Conservation (phyloP, 2,329 filamentous ascomycete genomes). For the Emergomyces orientalis region DNA sequence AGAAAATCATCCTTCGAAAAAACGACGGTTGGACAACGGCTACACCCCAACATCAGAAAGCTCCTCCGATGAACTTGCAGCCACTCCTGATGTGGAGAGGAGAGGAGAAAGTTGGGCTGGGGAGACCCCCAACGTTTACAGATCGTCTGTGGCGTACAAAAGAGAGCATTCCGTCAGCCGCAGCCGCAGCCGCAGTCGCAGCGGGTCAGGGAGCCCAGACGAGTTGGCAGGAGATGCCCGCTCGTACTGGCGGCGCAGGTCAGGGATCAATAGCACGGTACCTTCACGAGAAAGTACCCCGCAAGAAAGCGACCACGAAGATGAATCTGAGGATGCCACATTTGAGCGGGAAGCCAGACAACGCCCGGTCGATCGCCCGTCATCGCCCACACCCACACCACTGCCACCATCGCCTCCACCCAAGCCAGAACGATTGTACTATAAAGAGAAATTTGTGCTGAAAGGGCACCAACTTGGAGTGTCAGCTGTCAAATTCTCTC, state of each 20-base stretch:
- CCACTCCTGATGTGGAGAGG: constrained; percentile 28
- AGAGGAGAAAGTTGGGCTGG: constrained; percentile 29
- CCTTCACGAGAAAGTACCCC: not conserved
- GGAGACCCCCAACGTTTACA: constrained; percentile 9
- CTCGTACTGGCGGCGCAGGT: constrained; percentile 5
- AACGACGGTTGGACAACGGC: constrained; percentile 26
- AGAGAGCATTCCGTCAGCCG: not conserved
- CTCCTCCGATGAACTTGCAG: constrained; percentile 35
- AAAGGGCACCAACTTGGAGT: constrained; percentile 70
- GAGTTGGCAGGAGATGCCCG: constrained; percentile 35
- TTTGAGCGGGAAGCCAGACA: constrained; percentile 7
- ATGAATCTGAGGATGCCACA: constrained; percentile 7
- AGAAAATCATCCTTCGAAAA: constrained; percentile 20
- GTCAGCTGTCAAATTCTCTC: constrained; percentile 81
- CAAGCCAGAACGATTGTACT: constrained; percentile 54
- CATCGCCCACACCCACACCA: constrained; percentile 27
- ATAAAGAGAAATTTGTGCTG: constrained; percentile 60
- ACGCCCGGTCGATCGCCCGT: not conserved
- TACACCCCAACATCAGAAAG: constrained; percentile 22
- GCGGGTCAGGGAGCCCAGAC: constrained; percentile 37
- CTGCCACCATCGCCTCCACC: constrained; percentile 35
- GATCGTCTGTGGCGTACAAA: constrained; percentile 10
- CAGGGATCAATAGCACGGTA: not conserved
- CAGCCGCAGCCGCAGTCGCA: constrained; percentile 22
- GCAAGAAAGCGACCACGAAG: not conserved